phyloP scores from a whole-genome alignment of 192 early-diverging fungal genomes.

The Lobosporangium transversale region DNA sequence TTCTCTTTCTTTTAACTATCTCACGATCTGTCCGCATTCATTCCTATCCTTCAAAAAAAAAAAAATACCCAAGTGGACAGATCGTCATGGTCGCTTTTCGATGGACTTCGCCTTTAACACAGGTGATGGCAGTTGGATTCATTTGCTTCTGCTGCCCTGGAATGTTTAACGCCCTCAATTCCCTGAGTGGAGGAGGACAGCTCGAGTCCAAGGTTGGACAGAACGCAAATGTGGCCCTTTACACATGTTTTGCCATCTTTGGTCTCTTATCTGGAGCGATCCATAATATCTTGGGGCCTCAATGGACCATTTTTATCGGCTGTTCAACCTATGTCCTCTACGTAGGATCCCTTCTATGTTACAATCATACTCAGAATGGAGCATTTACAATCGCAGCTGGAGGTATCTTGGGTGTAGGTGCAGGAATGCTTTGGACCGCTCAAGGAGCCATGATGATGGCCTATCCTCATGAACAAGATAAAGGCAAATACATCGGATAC shows the following conservation, averaged over 20 bases:
- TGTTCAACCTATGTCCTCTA: constrained; percentile 78
- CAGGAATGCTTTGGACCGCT: constrained; percentile 75
- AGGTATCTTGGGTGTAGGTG: constrained; percentile 81
- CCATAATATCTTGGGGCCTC: constrained; percentile 77
- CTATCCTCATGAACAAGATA: constrained; percentile 48
- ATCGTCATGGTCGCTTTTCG: constrained; percentile 1
- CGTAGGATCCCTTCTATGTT: constrained; percentile 73
- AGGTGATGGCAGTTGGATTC: constrained; percentile 73
- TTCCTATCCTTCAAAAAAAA: background rate
- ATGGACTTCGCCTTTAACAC: constrained; percentile 68
- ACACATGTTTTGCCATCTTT: constrained; percentile 77
- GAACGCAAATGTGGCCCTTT: constrained; percentile 79
- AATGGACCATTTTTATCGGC: constrained; percentile 68
- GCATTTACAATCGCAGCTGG: constrained; percentile 75
- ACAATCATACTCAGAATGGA: constrained; percentile 62
- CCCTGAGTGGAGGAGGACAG: constrained; percentile 71
- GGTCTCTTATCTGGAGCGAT: constrained; percentile 75
- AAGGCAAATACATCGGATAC: constrained; percentile 77
- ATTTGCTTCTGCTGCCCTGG: constrained; percentile 80
- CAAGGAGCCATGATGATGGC: constrained; percentile 86
- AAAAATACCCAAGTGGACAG: background rate
- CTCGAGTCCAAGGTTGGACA: constrained; percentile 62
- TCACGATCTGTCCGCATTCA: too few relatives aligned
- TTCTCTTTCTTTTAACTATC: too few relatives aligned
- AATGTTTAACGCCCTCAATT: constrained; percentile 74